Conservation (phyloP, 139 green algal genomes). For the Tetraselmis striata region DNA sequence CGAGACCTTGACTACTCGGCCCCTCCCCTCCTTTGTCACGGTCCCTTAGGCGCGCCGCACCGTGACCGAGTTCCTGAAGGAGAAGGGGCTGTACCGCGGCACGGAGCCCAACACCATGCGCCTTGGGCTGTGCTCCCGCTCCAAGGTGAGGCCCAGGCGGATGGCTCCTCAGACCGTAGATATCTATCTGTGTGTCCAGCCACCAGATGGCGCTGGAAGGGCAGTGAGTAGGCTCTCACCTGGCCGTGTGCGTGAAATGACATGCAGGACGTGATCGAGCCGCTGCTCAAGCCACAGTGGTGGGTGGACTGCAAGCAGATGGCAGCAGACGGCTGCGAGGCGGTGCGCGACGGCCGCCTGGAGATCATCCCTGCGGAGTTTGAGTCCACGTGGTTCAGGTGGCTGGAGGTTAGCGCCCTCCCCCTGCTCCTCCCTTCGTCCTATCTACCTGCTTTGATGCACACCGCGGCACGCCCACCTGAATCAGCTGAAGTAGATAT, state of each 20-base stretch:
- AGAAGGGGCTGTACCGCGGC: constrained; percentile 74
- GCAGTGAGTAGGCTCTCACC: no score
- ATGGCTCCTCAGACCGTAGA: no score
- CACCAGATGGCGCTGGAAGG: no score
- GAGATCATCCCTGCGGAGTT: constrained; percentile 87
- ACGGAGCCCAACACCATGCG: constrained; percentile 87
- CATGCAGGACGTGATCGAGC: constrained; percentile 95
- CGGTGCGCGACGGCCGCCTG: constrained; percentile 70
- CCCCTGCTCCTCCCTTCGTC: no score
- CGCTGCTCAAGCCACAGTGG: constrained; percentile 93
- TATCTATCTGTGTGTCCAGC: no score
- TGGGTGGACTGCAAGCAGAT: constrained; percentile 87
- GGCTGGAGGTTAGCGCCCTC: no score
- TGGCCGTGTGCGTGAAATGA: no score
- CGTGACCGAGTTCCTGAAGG: constrained; percentile 79
- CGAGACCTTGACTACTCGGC: no score
- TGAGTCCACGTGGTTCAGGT: constrained; percentile 81
- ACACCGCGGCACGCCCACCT: no score
- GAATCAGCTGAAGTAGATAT: no score
- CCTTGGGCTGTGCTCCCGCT: constrained; percentile 84
- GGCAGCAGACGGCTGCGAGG: constrained; percentile 62
- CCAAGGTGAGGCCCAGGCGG: constrained; percentile 56
- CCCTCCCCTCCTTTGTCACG: no score
- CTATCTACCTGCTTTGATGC: no score
- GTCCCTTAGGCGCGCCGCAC: constrained; percentile 60